Evolutionary conservation across 208 protist genomes (phyloP), one percentile per base, ranked within the genome.

Genomic region (Borovskyia barvae): DNA sequence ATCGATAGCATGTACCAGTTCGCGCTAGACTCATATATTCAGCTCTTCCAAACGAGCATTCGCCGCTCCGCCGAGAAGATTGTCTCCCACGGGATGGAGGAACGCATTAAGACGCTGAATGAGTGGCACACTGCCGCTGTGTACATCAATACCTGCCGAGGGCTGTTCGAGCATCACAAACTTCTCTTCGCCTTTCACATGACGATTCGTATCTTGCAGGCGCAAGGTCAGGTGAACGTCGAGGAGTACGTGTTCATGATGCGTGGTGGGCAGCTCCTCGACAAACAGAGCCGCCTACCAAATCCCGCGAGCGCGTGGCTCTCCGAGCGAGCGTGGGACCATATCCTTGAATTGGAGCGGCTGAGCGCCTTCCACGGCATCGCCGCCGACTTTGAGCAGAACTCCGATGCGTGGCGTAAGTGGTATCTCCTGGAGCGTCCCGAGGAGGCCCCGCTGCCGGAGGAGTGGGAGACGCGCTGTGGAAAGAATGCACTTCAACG

Each of bases 1-100:
- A 97, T 99, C 51, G 98, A 99, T 77, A 87, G 88, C 24, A 99
- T 99, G 98, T 99, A 99, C 80, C 98, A 99, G 77, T 99, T 99
- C 66, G 97, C 97, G 17, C 80, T 99, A 5, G 97, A 99, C 59
- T 88, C 94, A 4, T 99, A 99, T 78, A 97, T 99, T 47, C 74
- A 93, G 8, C 77, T 99, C 7, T 99, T 99, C 78, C 87, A 95
- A 60, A 79, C 80, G 39, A 97, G 87, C 72, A 98, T 99, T 76
- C 87, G 97, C 56, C 95, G 93, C 22, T 94, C 93, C 1, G 56
- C 85, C 33, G 93, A 97, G 61, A 94, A 93, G 69, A 97, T 97
- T 47, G 62, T 72, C 20, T 80, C 84, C 12, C 78, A 89, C 70
- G 80, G 75, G 25, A 75, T 95, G 62, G 78, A 92, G 53, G 90